These are phyloP conservation scores for Graphilbum fragrans DNA, from an alignment of 2,329 filamentous ascomycete genomes.

Conservation along the genomic window DNA sequence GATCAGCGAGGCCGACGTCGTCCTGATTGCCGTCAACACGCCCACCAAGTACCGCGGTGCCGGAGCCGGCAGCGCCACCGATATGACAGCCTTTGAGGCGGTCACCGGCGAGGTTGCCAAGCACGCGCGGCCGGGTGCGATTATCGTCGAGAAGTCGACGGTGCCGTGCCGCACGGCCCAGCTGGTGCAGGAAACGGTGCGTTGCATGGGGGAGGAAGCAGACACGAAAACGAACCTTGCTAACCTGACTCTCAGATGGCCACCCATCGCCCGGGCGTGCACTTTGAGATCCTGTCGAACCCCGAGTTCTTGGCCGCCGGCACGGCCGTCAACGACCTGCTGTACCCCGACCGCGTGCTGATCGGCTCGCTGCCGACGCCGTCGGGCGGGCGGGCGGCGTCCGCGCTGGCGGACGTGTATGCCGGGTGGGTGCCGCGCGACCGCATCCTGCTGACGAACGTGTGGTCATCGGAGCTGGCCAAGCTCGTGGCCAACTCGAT, in stretches of 20 bases:
- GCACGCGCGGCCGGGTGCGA: conserved; percentile 52
- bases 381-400: conserved; percentile 48
- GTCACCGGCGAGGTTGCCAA: conserved; percentile 56
- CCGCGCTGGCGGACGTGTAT: conserved; percentile 53
- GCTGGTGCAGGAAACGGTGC: conserved; percentile 53
- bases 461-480: conserved; percentile 67
- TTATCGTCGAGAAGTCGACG: conserved; percentile 73
- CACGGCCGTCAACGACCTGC: conserved; percentile 59
- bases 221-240: no score
- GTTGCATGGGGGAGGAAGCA: no score
- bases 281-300: conserved; percentile 69
- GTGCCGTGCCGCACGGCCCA: conserved; percentile 66
- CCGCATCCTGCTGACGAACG: conserved; percentile 59
- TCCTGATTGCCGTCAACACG: conserved; percentile 69
- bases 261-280: conserved; percentile 46
- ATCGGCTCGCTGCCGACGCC: conserved; percentile 57
- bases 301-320: conserved; percentile 73
- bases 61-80: conserved; percentile 59
- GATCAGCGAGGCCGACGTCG: conserved; percentile 57
- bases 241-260: conserved; percentile 28
- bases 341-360: conserved; percentile 60
- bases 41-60: conserved; percentile 61
- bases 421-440: conserved; percentile 55
- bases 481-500: conserved; percentile 73
- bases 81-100: conserved; percentile 60